Conservation (phyloP, 1,139 yeast species). For the Suhomyces choctaworum region DNA sequence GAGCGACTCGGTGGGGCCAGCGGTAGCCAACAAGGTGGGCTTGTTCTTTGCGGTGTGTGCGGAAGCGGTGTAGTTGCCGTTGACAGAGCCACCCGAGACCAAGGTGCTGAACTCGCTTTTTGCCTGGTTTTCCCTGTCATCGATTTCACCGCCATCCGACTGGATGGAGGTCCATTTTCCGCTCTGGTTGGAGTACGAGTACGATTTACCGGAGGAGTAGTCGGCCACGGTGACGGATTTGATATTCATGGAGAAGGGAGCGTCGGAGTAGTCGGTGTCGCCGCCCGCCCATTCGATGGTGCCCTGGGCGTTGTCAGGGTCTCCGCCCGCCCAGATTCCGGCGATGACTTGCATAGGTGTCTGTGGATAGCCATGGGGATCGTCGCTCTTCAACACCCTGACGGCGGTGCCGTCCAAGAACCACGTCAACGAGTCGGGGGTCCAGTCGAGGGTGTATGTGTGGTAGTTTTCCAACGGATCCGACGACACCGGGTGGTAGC, state of each 20-base stretch:
- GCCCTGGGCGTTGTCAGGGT: conserved; percentile 61
- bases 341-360: conserved; percentile 70
- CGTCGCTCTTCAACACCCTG: conserved; percentile 55
- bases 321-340: conserved; percentile 86
- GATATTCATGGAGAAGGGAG: conserved; percentile 70
- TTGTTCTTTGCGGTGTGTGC: conserved; percentile 3
- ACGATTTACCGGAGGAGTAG: conserved; percentile 75
- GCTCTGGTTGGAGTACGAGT: conserved; percentile 60
- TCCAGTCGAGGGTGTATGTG: conserved; percentile 85
- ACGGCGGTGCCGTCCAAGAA: conserved; percentile 59
- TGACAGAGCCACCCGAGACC: conserved; percentile 19
- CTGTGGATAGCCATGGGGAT: conserved; percentile 70
- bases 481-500: conserved; percentile 51
- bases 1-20: conserved; percentile 14
- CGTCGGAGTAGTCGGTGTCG: conserved; percentile 58
- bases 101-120: conserved; percentile 48
- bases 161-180: conserved; percentile 72
- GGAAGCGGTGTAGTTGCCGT: conserved; percentile 6
- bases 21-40: conserved; percentile 15
- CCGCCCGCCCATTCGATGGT: conserved; percentile 91
- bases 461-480: conserved; percentile 59
- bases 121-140: conserved; percentile 59
- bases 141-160: conserved; percentile 61
- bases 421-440: conserved; percentile 59
- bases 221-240: conserved; percentile 64